These are phyloP conservation scores for Paramecium caudatum DNA, from an alignment of 73 alveolate species.

Conservation along the genomic window DNA sequence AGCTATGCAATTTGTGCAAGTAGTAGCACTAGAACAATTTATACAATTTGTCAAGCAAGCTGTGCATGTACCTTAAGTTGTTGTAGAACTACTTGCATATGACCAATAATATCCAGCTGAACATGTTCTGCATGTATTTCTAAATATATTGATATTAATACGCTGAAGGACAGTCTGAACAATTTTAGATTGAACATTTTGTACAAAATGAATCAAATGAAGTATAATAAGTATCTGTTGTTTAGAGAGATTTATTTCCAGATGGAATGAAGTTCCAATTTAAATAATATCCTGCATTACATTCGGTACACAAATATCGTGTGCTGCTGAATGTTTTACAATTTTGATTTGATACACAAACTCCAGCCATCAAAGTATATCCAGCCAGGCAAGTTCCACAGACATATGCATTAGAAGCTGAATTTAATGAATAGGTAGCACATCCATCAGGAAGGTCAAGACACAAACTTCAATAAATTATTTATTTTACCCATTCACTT, in stretches of 20 bases:
- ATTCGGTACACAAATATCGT: constrained; percentile 20
- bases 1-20: neutral
- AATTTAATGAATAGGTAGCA: constrained; percentile 15
- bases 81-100: neutral
- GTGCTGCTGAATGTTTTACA: constrained; percentile 9
- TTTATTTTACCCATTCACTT: constrained; percentile 11
- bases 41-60: neutral
- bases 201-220: constrained; percentile 13
- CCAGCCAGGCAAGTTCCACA: constrained; percentile 32
- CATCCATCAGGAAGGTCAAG: constrained; percentile 34
- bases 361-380: constrained; percentile 40
- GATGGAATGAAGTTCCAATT: constrained; percentile 24
- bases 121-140: constrained; percentile 24
- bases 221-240: neutral
- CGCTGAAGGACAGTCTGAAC: constrained; percentile 6
- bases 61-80: neutral
- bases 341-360: constrained; percentile 2
- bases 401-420: neutral
- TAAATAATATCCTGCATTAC: constrained; percentile 9
- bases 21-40: neutral
- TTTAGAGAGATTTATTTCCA: neutral
- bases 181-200: neutral
- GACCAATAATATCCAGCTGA: neutral
- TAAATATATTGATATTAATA: neutral
- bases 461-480: neutral